A percentile compares a stretch with the other conserved stretches of the same genome.
Conservation (phyloP, 345 rosid genomes). For the Stellera chamaejasme region DNA sequence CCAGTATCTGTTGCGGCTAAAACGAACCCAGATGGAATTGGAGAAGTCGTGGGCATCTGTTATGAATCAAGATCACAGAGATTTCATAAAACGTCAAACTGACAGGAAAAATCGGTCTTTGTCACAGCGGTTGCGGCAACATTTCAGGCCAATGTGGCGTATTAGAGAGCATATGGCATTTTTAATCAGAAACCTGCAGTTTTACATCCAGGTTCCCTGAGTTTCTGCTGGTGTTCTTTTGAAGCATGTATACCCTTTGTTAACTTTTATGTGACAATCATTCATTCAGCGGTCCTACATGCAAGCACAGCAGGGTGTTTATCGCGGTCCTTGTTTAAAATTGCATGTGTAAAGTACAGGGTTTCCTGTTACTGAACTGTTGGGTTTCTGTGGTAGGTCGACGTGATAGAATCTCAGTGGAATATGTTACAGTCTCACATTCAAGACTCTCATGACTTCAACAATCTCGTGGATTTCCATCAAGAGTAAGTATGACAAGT, state of each 20-base stretch:
- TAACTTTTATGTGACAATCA: background rate
- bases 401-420: constrained; percentile 99
- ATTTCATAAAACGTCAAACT: constrained; percentile 62
- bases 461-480: constrained; percentile 91
- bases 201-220: constrained; percentile 74
- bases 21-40: constrained; percentile 93
- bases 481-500: constrained; percentile 61
- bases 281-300: too few species aligned
- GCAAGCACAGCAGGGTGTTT: too few species aligned
- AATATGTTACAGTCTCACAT: constrained; percentile 80
- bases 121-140: constrained; percentile 68
- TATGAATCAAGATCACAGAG: constrained; percentile 91
- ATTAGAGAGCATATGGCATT: constrained; percentile 98
- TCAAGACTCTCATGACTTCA: constrained; percentile 85
- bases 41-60: constrained; percentile 99
- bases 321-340: too few species aligned
- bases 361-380: background rate
- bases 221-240: constrained; percentile 4
- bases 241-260: background rate
- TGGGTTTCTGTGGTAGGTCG: constrained; percentile 45
- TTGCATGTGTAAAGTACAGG: too few species aligned
- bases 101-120: constrained; percentile 39
- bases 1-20: constrained; percentile 83
- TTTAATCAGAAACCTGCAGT: constrained; percentile 91
- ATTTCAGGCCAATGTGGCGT: constrained; percentile 87